Evolutionary conservation across 2,329 filamentous ascomycete species (phyloP).

Genomic region (Pseudogymnoascus sp.): DNA sequence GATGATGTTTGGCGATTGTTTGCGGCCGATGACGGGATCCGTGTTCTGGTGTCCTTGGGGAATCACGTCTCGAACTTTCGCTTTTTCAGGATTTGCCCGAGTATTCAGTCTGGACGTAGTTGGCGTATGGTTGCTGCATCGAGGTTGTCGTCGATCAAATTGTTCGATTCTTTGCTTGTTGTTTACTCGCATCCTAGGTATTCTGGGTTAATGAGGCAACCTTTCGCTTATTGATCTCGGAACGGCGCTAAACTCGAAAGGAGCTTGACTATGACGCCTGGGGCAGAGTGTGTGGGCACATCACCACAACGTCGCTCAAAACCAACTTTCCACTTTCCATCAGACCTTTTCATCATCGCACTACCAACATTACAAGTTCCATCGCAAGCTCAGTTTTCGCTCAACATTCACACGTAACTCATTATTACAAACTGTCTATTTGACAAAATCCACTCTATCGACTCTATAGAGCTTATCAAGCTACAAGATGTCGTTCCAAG

Average conservation of each 20-base stretch:
- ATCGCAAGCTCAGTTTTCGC: constrained; percentile 6
- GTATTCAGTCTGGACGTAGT: not conserved
- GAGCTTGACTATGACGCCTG: constrained; percentile 9
- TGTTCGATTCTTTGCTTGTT: constrained; percentile 12
- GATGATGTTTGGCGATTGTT: constrained; percentile 14
- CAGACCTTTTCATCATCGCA: constrained; percentile 10
- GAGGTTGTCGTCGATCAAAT: constrained; percentile 8
- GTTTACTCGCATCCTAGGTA: constrained; percentile 11
- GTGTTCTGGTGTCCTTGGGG: constrained; percentile 17
- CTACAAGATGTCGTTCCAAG: constrained; percentile 63
- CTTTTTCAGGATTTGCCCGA: not conserved
- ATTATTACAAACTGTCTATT: constrained; percentile 15
- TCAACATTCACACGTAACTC: constrained; percentile 25
- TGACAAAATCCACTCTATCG: not conserved
- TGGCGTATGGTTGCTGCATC: constrained; percentile 8
- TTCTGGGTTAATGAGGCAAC: constrained; percentile 13
- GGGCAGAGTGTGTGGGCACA: constrained; percentile 9
- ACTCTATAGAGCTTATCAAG: constrained; percentile 7
- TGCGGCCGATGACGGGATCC: constrained; percentile 10
- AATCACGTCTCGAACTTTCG: not conserved
- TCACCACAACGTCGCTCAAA: constrained; percentile 7
- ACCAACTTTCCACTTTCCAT: constrained; percentile 9
- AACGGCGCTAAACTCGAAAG: constrained; percentile 11
- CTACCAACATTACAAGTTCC: constrained; percentile 1
- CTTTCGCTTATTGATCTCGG: constrained; percentile 12